phyloP scores from a whole-genome alignment of 805 yeast species.

The Sugiyamaella boreocaroliniensis region DNA sequence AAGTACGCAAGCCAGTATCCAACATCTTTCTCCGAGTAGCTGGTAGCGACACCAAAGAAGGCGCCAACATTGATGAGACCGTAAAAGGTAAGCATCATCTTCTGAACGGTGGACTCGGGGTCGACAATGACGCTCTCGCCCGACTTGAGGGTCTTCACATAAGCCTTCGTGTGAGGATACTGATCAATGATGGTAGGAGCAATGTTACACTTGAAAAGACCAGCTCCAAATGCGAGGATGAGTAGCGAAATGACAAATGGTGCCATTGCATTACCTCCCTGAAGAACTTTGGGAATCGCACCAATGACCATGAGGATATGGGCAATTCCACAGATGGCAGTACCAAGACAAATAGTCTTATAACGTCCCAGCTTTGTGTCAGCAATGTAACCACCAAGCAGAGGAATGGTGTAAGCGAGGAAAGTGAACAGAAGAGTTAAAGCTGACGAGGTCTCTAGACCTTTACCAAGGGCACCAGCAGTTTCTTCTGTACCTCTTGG shows the following conservation, averaged over 20 bases:
- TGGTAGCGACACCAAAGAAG: conserved; percentile 46
- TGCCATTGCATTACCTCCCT: conserved; percentile 19
- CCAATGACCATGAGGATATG: conserved; percentile 46
- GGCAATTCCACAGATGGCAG: conserved; percentile 40
- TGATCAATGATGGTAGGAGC: conserved; percentile 36
- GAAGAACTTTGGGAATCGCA: conserved; percentile 33
- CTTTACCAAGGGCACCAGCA: conserved; percentile 48
- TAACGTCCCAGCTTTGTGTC: conserved; percentile 44
- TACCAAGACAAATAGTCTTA: conserved; percentile 46
- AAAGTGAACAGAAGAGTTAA: conserved; percentile 43
- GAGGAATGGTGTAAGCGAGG: conserved; percentile 34
- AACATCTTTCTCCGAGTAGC: conserved; percentile 44
- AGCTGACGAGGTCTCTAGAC: conserved; percentile 43
- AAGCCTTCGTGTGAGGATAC: conserved; percentile 46
- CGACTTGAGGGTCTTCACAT: conserved; percentile 42
- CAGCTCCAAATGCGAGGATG: conserved; percentile 37
- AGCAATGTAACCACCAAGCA: conserved; percentile 47
- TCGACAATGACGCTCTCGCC: conserved; percentile 54
- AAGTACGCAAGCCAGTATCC: conserved; percentile 53
- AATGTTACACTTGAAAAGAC: conserved; percentile 49
- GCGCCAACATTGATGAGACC: conserved; percentile 53
- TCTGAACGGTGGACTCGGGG: conserved; percentile 35
- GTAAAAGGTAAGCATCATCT: conserved; percentile 41
- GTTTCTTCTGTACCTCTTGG: conserved; percentile 31
- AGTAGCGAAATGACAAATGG: conserved; percentile 35